Conservation (phyloP, 2,329 filamentous ascomycete species). For the Fusarium pilosicola region DNA sequence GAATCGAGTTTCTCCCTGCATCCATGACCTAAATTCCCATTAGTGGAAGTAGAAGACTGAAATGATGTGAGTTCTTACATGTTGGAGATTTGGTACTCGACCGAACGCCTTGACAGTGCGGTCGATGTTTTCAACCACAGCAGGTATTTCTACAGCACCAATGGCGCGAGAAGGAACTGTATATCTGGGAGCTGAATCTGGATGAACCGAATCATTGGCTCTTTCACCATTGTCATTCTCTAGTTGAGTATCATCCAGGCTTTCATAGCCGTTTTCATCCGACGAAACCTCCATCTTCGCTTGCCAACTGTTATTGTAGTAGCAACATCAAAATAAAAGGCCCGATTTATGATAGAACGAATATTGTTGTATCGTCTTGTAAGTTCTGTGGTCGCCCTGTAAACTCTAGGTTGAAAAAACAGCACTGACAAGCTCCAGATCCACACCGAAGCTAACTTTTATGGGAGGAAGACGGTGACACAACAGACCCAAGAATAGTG, state of each 20-base stretch:
- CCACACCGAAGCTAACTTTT: slow-evolving; percentile 13
- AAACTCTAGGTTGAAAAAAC: slow-evolving; percentile 10
- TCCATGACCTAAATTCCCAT: slow-evolving; percentile 56
- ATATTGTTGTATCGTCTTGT: neutral
- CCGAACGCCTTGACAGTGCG: slow-evolving; percentile 56
- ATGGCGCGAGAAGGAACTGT: slow-evolving; percentile 49
- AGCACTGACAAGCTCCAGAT: slow-evolving; percentile 4
- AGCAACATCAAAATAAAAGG: neutral
- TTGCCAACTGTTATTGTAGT: neutral
- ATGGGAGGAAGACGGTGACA: neutral
- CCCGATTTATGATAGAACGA: neutral
- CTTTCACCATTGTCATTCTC: slow-evolving; percentile 9
- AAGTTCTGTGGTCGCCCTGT: slow-evolving; percentile 5
- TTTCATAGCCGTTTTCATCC: slow-evolving; percentile 39
- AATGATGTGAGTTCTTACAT: slow-evolving; percentile 46
- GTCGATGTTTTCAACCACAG: slow-evolving; percentile 56
- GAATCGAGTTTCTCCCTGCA: slow-evolving; percentile 62
- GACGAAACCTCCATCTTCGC: slow-evolving; percentile 25
- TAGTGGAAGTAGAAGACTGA: neutral
- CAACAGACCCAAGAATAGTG: neutral
- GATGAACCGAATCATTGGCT: neutral
- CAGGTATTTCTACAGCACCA: slow-evolving; percentile 56
- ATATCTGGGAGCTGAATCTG: slow-evolving; percentile 48
- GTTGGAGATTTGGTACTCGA: slow-evolving; percentile 50
- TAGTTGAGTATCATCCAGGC: slow-evolving; percentile 25